Conservation (phyloP, 352 stramenopile genomes). For the Pythium pyrilobum region DNA sequence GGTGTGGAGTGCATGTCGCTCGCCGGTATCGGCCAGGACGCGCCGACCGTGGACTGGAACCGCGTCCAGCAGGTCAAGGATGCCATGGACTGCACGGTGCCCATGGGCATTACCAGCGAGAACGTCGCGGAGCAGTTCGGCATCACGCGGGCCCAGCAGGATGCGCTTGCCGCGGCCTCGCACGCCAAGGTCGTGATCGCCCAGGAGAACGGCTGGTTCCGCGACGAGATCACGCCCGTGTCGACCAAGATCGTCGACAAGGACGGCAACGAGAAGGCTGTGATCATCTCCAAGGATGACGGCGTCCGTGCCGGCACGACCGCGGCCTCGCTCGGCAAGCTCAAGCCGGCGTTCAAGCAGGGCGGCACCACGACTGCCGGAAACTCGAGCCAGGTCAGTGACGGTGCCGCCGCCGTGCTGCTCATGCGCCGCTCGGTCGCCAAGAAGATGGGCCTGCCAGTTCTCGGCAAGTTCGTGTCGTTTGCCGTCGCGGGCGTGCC, state of each 20-base stretch:
- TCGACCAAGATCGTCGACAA: constrained; percentile 64
- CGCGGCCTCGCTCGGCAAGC: constrained; percentile 56
- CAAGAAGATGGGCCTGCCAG: constrained; percentile 68
- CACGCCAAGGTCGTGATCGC: constrained; percentile 72
- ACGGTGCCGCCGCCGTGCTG: constrained; percentile 84
- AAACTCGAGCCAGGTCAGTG: constrained; percentile 86
- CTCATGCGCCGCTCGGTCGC: constrained; percentile 82
- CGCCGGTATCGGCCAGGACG: constrained; percentile 40
- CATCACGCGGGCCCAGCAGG: constrained; percentile 70
- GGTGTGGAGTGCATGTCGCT: constrained; percentile 88
- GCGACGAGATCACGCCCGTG: constrained; percentile 87
- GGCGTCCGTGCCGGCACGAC: constrained; percentile 66
- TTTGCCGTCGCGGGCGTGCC: constrained; percentile 80
- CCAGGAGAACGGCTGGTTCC: constrained; percentile 80
- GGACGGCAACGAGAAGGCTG: constrained; percentile 69
- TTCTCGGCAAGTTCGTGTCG: constrained; percentile 84
- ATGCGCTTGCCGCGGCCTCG: constrained; percentile 67
- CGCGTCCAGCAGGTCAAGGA: constrained; percentile 42
- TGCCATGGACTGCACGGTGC: constrained; percentile 78
- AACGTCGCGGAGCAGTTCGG: constrained; percentile 80
- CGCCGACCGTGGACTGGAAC: constrained; percentile 59
- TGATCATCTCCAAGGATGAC: constrained; percentile 76
- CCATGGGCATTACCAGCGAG: constrained; percentile 86
- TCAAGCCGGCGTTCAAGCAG: constrained; percentile 79
- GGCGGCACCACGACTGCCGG: constrained; percentile 71